A percentile compares a stretch with the other conserved stretches of the same genome.
Conservation (phyloP, 2,329 filamentous ascomycete species). For the Claviceps monticola region DNA sequence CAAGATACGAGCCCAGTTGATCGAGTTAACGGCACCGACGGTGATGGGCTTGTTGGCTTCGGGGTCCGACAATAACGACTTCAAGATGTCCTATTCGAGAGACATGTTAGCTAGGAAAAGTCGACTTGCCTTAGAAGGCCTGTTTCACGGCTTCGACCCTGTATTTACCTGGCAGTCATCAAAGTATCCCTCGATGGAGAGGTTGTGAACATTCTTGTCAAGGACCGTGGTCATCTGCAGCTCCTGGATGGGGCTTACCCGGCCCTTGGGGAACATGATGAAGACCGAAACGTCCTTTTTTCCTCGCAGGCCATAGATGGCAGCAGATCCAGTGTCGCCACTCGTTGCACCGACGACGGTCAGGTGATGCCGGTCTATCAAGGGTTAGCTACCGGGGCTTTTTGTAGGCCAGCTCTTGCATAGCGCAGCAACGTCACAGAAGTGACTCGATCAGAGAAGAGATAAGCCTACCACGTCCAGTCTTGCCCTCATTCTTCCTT, state of each 20-base stretch:
- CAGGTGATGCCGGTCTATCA: conserved; percentile 57
- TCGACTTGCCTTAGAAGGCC: too few species aligned
- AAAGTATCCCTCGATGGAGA: conserved; percentile 81
- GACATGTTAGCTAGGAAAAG: background rate
- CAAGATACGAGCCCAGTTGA: conserved; percentile 90
- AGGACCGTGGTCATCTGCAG: conserved; percentile 93
- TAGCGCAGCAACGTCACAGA: background rate
- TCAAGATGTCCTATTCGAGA: conserved; percentile 61
- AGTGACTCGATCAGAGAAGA: background rate
- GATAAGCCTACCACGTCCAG: conserved; percentile 31
- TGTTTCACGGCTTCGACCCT: too few species aligned
- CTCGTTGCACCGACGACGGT: conserved; percentile 79
- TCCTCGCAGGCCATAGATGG: conserved; percentile 85
- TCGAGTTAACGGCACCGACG: conserved; percentile 88
- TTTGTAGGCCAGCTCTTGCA: background rate
- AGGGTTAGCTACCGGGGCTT: conserved; percentile 9
- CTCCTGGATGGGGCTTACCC: conserved; percentile 84
- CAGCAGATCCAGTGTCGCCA: conserved; percentile 83
- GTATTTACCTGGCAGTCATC: conserved; percentile 72
- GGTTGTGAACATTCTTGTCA: conserved; percentile 84
- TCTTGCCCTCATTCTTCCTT: conserved; percentile 57
- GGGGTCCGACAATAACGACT: conserved; percentile 77
- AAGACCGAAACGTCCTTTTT: conserved; percentile 97
- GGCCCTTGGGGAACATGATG: conserved; percentile 85
- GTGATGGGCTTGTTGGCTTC: conserved; percentile 71